Evolutionary conservation across 805 yeast genomes (phyloP).

Genomic region (Candida orba): DNA sequence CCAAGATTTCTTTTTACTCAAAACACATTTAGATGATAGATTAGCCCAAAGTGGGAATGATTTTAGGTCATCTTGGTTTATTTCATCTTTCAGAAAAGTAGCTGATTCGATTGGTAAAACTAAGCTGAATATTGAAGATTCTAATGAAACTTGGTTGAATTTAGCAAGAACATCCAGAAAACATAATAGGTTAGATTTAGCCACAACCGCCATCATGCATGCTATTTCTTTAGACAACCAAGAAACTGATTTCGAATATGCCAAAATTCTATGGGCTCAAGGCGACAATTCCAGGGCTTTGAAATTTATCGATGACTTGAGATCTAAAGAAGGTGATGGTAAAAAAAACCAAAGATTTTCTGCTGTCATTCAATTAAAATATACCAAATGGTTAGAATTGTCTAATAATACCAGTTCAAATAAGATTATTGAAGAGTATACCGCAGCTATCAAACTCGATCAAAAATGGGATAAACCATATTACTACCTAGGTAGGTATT

Average conservation of each 20-base stretch:
- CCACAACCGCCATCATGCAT: conserved; percentile 59
- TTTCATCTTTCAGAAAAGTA: conserved; percentile 53
- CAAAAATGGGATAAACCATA: conserved; percentile 70
- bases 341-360: conserved; percentile 19
- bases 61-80: conserved; percentile 52
- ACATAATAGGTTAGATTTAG: conserved; percentile 61
- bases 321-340: conserved; percentile 7
- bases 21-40: conserved; percentile 16
- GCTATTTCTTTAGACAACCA: conserved; percentile 34
- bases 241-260: conserved; percentile 63
- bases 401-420: conserved; percentile 78
- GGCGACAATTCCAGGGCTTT: conserved; percentile 85
- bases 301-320: conserved; percentile 44
- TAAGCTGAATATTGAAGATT: conserved; percentile 21
- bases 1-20: conserved; percentile 1
- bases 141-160: conserved; percentile 47
- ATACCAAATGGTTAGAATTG: conserved; percentile 82
- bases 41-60: conserved; percentile 37
- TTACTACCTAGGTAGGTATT: conserved; percentile 74
- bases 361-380: conserved; percentile 53
- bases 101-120: conserved; percentile 27
- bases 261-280: conserved; percentile 80
- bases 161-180: conserved; percentile 62
- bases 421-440: conserved; percentile 64
- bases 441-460: conserved; percentile 46